Evolutionary conservation across 176 grass and related monocot species (phyloP), one percentile per base, ranked within the genome.

Genomic region (Elymus sibiricus): DNA sequence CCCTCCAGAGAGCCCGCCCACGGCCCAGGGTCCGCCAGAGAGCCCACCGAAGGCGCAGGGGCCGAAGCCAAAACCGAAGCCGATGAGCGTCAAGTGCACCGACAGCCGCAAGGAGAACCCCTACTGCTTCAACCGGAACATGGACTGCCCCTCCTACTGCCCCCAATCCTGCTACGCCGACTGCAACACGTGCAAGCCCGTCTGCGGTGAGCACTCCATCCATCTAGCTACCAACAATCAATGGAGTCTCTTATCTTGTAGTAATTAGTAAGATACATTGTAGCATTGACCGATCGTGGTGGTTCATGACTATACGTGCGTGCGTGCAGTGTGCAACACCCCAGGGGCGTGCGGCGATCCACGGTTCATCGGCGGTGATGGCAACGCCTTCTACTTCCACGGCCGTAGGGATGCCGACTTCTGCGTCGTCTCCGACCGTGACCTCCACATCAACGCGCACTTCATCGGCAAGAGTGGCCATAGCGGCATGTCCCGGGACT

Each of bases 361-460:
- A 2, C 84, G 84, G 4, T 93, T 93, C 80, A 90, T 89, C 75
- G 91, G 91, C 19, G 91, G 91, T 14, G 88, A 92, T 16, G 83
- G 87, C 65, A 92, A 92, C 75, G 28, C 80, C 55, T 92, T 92
- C 64, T 92, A 87, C 84, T 93, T 93, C 70, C 91, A 93, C 24
- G 91, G 88, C 58, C 61, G 29, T 11, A 29, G 74, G 15, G 80
- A 90, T 49, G 29, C 67, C 13, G 76, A 93, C 81, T 93, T 93
- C 81, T 93, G 88, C 85, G 31, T 93, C 24, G 4, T 93, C 70
- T 90, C 88, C 9, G 88, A 93, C 70, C 53, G 67, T 3, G 83
- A 88, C 85, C 63, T 93, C 77, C 91, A 93, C 79, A 90, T 93
- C 66, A 93, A 93, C 82, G 91, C 91, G 2, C 87, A 90, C 76